phyloP scores from a whole-genome alignment of 2,329 filamentous ascomycete genomes.

The Fusarium sp. region DNA sequence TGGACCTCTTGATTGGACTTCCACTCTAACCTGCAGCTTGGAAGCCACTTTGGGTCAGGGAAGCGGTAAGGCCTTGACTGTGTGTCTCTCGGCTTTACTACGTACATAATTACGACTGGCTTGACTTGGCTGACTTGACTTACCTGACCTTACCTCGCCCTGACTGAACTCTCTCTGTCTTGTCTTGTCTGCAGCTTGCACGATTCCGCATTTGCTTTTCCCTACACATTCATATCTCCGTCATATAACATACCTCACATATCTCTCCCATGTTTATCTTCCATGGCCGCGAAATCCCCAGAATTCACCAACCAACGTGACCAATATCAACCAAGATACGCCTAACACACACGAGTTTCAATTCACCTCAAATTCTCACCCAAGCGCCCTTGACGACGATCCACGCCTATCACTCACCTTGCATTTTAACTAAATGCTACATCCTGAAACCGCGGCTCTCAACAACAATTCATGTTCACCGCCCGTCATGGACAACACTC shows the following conservation, averaged over 20 bases:
- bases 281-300: constrained; percentile 21
- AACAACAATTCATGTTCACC: constrained; percentile 9
- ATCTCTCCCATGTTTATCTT: background rate
- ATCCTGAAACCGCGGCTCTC: constrained; percentile 11
- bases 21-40: constrained; percentile 35
- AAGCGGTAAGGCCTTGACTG: constrained; percentile 40
- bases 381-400: constrained; percentile 19
- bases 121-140: background rate
- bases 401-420: constrained; percentile 3
- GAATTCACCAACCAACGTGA: constrained; percentile 14
- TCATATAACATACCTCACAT: constrained; percentile 22
- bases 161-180: background rate
- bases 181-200: constrained; percentile 10
- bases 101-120: constrained; percentile 20
- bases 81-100: constrained; percentile 28
- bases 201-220: constrained; percentile 21
- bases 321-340: constrained; percentile 11
- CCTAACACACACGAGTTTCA: background rate
- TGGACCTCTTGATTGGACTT: constrained; percentile 35
- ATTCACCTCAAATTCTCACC: background rate
- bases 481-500: constrained; percentile 17
- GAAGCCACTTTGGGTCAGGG: constrained; percentile 37
- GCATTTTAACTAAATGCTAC: constrained; percentile 15
- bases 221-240: background rate
- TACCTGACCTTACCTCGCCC: background rate